Base-by-base conservation (phyloP, 805 yeast species). In the Saccharomycopsis guyanensis region DNA sequence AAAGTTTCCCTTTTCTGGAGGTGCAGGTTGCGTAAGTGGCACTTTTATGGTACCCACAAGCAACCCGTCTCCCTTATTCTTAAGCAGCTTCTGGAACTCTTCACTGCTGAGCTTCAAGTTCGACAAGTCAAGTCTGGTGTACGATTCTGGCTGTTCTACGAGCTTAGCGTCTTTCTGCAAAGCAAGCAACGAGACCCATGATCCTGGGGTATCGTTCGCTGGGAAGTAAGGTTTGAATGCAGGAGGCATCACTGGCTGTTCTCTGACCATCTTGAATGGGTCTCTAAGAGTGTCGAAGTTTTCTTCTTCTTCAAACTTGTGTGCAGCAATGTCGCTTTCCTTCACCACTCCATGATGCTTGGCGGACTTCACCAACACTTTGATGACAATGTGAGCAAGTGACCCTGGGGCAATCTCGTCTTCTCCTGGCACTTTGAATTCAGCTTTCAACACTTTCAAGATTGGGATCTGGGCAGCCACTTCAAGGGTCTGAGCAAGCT, bases 401-500 rank as follows among this genome's bases (percentile, higher is more conserved):
- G 97, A 77, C 22, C 74, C 71, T 23, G 96, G 82, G 0, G 88
- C 77, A 24, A 85, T 79, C 25, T 68, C 68, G 13, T 64, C 60
- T 67, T 89, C 97, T 29, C 97, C 97, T 3, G 96, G 91, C 37
- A 91, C 96, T 52, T 74, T 72, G 65, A 87, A 87, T 48, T 75
- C 77, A 37, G 94, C 81, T 43, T 75, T 76, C 24, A 88, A 53
- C 13, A 88, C 66, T 56, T 82, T 77, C 42, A 89, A 63, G 39
- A 70, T 64, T 37, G 97, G 96, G 29, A 88, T 75, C 27, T 72
- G 67, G 2, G 73, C 59, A 1, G 89, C 94, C 48, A 78, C 72
- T 2, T 64, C 61, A 42, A 80, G 59, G 1, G 84, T 71, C 24
- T 66, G 66, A 20, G 71, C 59, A 45, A 83, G 61, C 52, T 76